Base-by-base conservation (phyloP, 495 filamentous ascomycete species). In the Aspergillus nanangensis region DNA sequence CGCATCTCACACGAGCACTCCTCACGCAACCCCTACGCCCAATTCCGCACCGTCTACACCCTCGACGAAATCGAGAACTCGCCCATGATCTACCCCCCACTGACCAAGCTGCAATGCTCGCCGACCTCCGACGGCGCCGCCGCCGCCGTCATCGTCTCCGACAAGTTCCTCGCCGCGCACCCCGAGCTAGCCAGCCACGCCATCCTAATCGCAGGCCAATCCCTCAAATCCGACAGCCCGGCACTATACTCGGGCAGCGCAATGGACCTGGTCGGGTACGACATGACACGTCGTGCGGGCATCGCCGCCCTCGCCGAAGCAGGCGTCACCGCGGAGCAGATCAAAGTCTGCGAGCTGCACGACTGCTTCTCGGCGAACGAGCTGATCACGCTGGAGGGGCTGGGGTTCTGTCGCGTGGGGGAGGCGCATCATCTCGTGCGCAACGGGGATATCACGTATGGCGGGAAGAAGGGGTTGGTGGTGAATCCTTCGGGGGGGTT, bases 291-390 rank as follows among this genome's bases (percentile, higher is more conserved):
- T 88, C 90, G 0, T 79, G 77, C 3, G 54, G 68, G 31, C 60
- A n/a, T 7, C 2, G 37, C 69, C 0, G 91, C 90, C 3, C 67
- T 88, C 43, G 73, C 68, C 1, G 87, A 96, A 66, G 91, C 91
- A 1, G 75, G 76, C 8, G 72, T 90, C 19, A 66, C 71, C 2
- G 66, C 84, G 0, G 59, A 61, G 13, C 84, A 91, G 47, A 72
- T 94, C 51, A 79, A 81, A 51, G 87, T 95, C 4, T 88, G 85
- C 63, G 91, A 96, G 62, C 70, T 96, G 34, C 91, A 96, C 63
- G 91, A 96, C 63, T 96, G 91, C 66, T 96, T 96, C 75, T 89
- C 84, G 4, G 81, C 90, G 8, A 96, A 96, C 58, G 90, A 96
- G 71, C 81, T 96, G 77, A 75, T 90, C 22, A 78, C 80, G 0